Evolutionary conservation across 495 filamentous ascomycete genomes (phyloP).

Genomic region (Hypoxylon trugodes): DNA sequence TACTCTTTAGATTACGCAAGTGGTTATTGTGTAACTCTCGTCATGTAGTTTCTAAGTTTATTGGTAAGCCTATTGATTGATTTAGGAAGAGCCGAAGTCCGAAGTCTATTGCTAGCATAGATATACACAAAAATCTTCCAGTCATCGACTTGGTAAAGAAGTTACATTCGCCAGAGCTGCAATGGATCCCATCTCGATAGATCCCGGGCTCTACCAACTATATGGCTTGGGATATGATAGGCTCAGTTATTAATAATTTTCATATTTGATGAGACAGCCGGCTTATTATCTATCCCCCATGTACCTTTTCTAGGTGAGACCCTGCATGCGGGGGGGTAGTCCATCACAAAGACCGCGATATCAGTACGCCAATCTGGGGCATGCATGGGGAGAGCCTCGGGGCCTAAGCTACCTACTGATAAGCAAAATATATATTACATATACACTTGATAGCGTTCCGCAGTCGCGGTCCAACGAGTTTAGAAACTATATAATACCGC

Average conservation of each 20-base stretch:
- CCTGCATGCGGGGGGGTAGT: slow-evolving; percentile 35
- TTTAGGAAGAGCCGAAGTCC: no score
- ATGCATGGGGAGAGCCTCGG: slow-evolving; percentile 25
- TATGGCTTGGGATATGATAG: slow-evolving; percentile 27
- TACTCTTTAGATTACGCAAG: not conserved
- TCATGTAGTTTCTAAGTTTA: no score
- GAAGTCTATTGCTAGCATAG: no score
- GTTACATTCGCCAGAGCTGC: not conserved
- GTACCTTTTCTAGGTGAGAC: slow-evolving; percentile 25
- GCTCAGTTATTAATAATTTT: slow-evolving; percentile 4
- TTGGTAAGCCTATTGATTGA: no score
- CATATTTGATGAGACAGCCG: slow-evolving; percentile 18
- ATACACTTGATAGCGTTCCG: slow-evolving; percentile 9
- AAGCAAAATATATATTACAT: slow-evolving; percentile 29
- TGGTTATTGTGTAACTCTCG: not conserved
- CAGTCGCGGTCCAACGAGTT: not conserved
- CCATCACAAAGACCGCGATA: slow-evolving; percentile 18
- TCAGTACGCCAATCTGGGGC: slow-evolving; percentile 29
- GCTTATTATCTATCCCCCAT: not conserved
- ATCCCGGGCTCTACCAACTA: slow-evolving; percentile 10
- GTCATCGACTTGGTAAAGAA: no score
- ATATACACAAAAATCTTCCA: no score
- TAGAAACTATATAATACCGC: slow-evolving; percentile 22
- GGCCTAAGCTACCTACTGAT: slow-evolving; percentile 26
- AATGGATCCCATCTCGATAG: slow-evolving; percentile 8